Conservation (phyloP, 1,139 yeast genomes). For the Meyerozyma smithsonii region DNA sequence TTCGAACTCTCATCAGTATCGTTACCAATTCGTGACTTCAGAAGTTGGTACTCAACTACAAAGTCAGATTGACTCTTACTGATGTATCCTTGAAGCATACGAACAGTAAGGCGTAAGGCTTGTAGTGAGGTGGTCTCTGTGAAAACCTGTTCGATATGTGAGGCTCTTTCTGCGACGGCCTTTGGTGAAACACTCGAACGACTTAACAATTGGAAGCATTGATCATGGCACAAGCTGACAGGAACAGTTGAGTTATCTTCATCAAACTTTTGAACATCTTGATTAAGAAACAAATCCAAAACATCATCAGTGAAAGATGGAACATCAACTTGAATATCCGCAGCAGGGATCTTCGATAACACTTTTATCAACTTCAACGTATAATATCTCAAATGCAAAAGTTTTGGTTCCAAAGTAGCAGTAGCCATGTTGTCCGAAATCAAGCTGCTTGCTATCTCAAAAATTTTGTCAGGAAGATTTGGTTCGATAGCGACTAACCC, state of each 20-base stretch:
- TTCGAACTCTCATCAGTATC: conserved; percentile 13
- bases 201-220: conserved; percentile 25
- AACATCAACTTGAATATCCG: conserved; percentile 17
- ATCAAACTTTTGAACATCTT: conserved; percentile 16
- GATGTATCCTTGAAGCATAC: conserved; percentile 32
- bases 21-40: conserved; percentile 21
- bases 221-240: conserved; percentile 28
- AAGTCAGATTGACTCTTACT: conserved; percentile 45
- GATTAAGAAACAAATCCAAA: conserved; percentile 31
- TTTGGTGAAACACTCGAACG: conserved; percentile 10
- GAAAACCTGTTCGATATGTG: conserved; percentile 20
- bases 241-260: conserved; percentile 24
- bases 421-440: conserved; percentile 49
- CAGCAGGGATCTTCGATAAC: conserved; percentile 19
- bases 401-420: conserved; percentile 32
- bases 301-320: conserved; percentile 21
- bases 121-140: conserved; percentile 17
- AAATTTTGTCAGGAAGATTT: conserved; percentile 26
- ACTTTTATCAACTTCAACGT: conserved; percentile 42
- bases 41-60: conserved; percentile 58
- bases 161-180: conserved; percentile 13
- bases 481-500: conserved; percentile 17
- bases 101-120: conserved; percentile 34
- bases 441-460: conserved; percentile 34
- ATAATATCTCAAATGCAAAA: conserved; percentile 41